Base-by-base conservation (phyloP, 2,329 filamentous ascomycete species). In the Aspergillus viridinutans region DNA sequence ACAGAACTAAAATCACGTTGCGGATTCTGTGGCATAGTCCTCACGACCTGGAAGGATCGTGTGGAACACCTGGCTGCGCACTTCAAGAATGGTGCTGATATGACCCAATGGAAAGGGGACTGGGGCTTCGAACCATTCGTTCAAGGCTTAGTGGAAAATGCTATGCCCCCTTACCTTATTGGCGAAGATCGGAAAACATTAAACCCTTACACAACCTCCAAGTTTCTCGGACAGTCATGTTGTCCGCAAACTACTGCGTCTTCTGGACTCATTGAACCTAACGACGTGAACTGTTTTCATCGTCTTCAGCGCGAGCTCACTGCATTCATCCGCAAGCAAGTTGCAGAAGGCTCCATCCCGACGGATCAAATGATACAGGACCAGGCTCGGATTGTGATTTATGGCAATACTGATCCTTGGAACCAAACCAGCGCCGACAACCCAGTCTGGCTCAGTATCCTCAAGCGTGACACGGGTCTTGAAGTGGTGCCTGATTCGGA, bases 1-100 rank as follows among this genome's bases (percentile, higher is more conserved):
- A 78, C 78, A 17, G 78, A 80, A 52, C 79, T 86, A 63, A 82
- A 80, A 55, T 78, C 76, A 20, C 72, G 76, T 5, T 79, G 76
- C 60, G 76, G 76, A 1, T 77, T 79, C 59, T 79, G 76, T 58
- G 67, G 64, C 17, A 64, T 70, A n/a, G 61, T 63, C 1, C 72
- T 78, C 51, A 70, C 66, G 7, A 77, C 75, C 1, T 79, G 76
- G 76, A 76, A 76, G 63, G 73, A 62, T 23, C 62, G 63, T 54
- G 70, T 69, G 6, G 72, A 76, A 53, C 74, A 76, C 61, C 58
- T 76, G n/a, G 74, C 74, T 25, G 64, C 64, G 8, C 74, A 76
- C 59, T 76, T 75, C 64, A 68, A 71, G 40, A 68, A 68, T 43
- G 74, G 72, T 49, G 61, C 67, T 23, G 70, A 71, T 49, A 76